Conservation (phyloP, 2,329 filamentous ascomycete species). For the Cordyceps pruinosa region DNA sequence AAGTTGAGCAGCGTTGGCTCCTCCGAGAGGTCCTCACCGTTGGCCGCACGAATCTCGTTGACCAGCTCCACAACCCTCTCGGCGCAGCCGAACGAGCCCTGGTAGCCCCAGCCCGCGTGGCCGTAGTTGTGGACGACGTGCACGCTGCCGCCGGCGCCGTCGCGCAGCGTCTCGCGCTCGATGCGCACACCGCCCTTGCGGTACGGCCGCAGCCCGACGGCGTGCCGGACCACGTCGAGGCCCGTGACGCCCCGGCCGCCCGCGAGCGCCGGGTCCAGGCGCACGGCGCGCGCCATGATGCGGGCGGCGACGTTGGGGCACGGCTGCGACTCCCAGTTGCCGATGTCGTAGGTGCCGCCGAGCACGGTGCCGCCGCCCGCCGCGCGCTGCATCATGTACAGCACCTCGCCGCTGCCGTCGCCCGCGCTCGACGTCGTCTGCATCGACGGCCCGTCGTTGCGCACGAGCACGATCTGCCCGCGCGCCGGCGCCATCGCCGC, state of each 20-base stretch:
- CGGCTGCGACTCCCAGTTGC: slow-evolving; percentile 70
- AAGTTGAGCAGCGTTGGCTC: slow-evolving; percentile 25
- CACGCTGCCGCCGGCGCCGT: slow-evolving; percentile 37
- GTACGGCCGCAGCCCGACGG: slow-evolving; percentile 72
- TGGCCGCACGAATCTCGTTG: slow-evolving; percentile 43
- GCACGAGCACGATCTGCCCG: slow-evolving; percentile 77
- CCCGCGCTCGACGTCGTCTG: slow-evolving; percentile 63
- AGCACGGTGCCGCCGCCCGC: slow-evolving; percentile 74
- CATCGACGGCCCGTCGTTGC: slow-evolving; percentile 71
- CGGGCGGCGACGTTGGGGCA: slow-evolving; percentile 73
- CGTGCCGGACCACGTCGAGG: slow-evolving; percentile 70
- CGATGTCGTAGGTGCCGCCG: slow-evolving; percentile 76
- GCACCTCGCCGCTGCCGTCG: slow-evolving; percentile 63
- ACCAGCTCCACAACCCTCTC: slow-evolving; percentile 60
- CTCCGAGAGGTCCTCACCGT: slow-evolving; percentile 22
- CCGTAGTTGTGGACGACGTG: slow-evolving; percentile 74
- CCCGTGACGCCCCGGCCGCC: slow-evolving; percentile 62
- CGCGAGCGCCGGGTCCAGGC: slow-evolving; percentile 57
- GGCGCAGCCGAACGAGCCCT: slow-evolving; percentile 63
- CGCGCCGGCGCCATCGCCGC: slow-evolving; percentile 64
- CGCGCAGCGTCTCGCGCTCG: slow-evolving; percentile 49
- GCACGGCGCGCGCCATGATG: slow-evolving; percentile 75
- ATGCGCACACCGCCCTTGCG: slow-evolving; percentile 67
- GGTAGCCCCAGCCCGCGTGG: slow-evolving; percentile 72
- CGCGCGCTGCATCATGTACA: slow-evolving; percentile 79